Evolutionary conservation across 805 yeast species (phyloP), one percentile per base, ranked within the genome.

Genomic region (Saturnispora besseyi): DNA sequence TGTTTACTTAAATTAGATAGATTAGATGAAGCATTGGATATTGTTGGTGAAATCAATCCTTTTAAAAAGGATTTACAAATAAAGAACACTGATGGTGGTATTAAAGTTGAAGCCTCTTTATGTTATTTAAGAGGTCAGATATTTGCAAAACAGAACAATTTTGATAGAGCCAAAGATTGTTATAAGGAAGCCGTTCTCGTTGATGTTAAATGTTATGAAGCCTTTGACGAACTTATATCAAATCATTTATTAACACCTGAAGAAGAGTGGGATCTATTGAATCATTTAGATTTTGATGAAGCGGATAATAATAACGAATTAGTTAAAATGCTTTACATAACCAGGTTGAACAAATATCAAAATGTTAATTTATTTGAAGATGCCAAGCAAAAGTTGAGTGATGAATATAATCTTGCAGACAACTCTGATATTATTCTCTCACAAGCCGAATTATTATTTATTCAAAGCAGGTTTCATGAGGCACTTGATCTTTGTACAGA

Each of bases 131-230:
- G 96, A 52, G 99, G 98, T 1, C 73, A 83, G 51, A 82, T 91
- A 3, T 89, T 82, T 63, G 77, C 91, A 10, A 81, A 83, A 54
- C 90, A 84, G 60, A 87, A 87, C 62, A 87, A 87, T 65, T 83
- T 87, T 59, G 93, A 84, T 21, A 74, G 77, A 53, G 98, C 98
- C 0, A 88, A 86, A 59, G 89, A 85, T 48, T 84, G 93, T 47
- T 89, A 81, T 59, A 80, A 81, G 60, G 96, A 88, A 60, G 96
- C 98, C 1, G 81, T 90, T 0, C 57, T 78, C 56, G 87, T 87
- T 2, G 98, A 91, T 64, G 89, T 86, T 7, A 87, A 89, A 63
- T 93, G 97, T 65, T 91, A 73, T 63, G 99, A 91, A 57, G 97
- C 98, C 0, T 88, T 88, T 62, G 79, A 86, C 58, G 89, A 85